Evolutionary conservation across 2,329 filamentous ascomycete species (phyloP).

Genomic region (Colletotrichum caudatum): DNA sequence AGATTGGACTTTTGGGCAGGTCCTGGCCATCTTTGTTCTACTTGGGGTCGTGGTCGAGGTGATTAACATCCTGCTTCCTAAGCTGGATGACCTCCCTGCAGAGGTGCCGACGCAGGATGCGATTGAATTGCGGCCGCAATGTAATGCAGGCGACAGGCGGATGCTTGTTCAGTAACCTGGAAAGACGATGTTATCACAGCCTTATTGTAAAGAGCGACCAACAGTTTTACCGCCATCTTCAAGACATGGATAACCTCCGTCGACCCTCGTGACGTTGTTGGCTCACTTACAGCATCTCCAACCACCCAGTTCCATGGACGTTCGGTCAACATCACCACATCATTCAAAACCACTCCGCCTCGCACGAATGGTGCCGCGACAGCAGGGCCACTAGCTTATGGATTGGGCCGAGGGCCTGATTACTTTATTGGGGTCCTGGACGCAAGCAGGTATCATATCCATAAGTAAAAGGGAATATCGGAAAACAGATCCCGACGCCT

Average conservation of each 20-base stretch:
- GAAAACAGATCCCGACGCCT: constrained; percentile 1
- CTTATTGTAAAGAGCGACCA: background rate
- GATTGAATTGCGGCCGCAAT: background rate
- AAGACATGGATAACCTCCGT: background rate
- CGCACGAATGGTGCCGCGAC: background rate
- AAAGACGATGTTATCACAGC: background rate
- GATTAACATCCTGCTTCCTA: background rate
- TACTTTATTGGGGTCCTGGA: no score
- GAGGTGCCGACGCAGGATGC: background rate
- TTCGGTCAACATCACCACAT: background rate
- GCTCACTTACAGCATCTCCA: background rate
- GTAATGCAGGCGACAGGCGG: background rate
- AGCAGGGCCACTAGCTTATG: no score
- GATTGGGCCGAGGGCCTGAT: background rate
- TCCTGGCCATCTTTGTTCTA: background rate
- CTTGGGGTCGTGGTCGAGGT: background rate
- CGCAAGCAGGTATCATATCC: constrained; percentile 36
- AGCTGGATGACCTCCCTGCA: background rate
- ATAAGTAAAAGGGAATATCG: constrained; percentile 13
- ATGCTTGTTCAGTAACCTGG: background rate
- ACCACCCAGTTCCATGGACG: background rate
- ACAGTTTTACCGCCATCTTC: background rate
- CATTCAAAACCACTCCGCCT: background rate
- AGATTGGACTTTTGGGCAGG: constrained; percentile 1
- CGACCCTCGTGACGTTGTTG: background rate